Evolutionary conservation across 495 filamentous ascomycete genomes (phyloP), one percentile per base, ranked within the genome.

Genomic region (Penicillium paradoxum): DNA sequence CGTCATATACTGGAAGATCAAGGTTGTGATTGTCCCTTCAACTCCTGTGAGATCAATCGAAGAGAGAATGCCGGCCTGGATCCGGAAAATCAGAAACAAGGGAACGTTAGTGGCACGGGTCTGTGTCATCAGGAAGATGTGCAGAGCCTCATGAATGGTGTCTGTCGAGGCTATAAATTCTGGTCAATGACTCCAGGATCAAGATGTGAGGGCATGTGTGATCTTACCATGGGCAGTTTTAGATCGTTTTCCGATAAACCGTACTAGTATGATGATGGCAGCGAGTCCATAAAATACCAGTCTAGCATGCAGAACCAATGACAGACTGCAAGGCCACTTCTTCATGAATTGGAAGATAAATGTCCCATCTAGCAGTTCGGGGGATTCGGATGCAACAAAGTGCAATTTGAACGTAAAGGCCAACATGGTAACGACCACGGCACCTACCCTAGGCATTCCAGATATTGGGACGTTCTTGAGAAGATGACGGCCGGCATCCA

Each of bases 81-180:
- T 34, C 34, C 83, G 76, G 64, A 91, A 87, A 14, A 93, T 58
- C 21, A 93, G 73, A 64, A 93, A 89, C 21, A 96, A 77, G 0
- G 93, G 93, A 40, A 90, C 80, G 62, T 95, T 96, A 13, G 86
- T 83, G 15, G 83, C 79, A 43, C 88, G 81, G 6, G 89, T 89
- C 70, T 98, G 91, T 4, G 90, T 97, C 36, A 95, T 75, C 24
- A 96, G 77, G 55, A 97, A 86, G 27, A 96, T 71, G 25, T 82
- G 83, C 39, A 90, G 75, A 24, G 90, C 69, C 56, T 88, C 78
- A 59, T 91, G 87, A 32, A 90, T 46, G 13, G 63, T 41, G 2
- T 30, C 48, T 27, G 53, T 62, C 0, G 62, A 40, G 40, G 36
- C 59, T 60, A 27, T 33, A 53, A 49, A 34, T 27, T 3, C 13